Base-by-base conservation (phyloP, 345 rosid genomes). In the Odontarrhena argentea region DNA sequence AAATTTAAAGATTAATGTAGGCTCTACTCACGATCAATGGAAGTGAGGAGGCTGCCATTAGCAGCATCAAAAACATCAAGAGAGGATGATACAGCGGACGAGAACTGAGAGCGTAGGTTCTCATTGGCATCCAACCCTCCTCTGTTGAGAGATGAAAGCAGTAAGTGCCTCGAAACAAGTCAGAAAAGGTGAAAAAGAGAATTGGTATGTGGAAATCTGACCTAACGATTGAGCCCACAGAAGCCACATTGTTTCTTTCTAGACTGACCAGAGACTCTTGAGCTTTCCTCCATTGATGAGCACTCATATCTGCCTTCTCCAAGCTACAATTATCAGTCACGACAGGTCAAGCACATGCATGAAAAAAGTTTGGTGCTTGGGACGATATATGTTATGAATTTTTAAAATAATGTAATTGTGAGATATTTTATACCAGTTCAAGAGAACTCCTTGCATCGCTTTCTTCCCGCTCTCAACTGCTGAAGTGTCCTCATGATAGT, bases 161-260 rank as follows among this genome's bases (percentile, higher is more conserved):
- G 55, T 67, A 32, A 48, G 55, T 57, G 30, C 47, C 60, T n/a
- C 10, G 43, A 42, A 60, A 53, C 11, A 38, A 30, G 51, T 58
- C 26, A 65, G 4, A 66, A 60, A 18, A 4, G 9, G 7, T 47
- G 9, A 7, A 65, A 52, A 52, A 28, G n/a, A 22, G 30, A 43
- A 43, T 6, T 15, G 28, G 36, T 50, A 15, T 46, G 68, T 34
- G 65, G 51, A 60, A n/a, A 56, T 47, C 78, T 61, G 78, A 94
- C 99, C 93, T 85, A 60, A 87, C 86, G 65, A 95, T 86, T 28
- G 96, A 87, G 73, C 86, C 85, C 54, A 91, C 91, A 37, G 99
- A 89, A 77, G 83, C 87, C 53, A 95, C 96, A 37, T 87, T 91
- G 73, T 82, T 72, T 69, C 81, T 81, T 76, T 95, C 99, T 67